A percentile compares a stretch with the other conserved stretches of the same genome.
Evolutionary conservation across 2,329 filamentous ascomycete species (phyloP).

Genomic region (Xylaria sp.): DNA sequence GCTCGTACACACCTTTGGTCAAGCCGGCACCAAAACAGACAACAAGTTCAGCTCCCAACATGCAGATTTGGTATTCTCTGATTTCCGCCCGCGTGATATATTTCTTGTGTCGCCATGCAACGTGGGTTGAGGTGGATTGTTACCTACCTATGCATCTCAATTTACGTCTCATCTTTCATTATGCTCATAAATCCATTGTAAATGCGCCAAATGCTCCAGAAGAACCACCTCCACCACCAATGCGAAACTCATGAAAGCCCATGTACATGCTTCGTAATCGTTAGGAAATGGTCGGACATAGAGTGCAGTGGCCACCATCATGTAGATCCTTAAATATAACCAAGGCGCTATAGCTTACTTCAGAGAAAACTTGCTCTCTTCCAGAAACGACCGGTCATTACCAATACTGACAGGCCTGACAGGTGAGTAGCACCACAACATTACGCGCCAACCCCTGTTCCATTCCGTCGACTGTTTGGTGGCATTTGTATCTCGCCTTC

Average conservation of each 20-base stretch:
- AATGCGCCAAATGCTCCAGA: constrained; percentile 43
- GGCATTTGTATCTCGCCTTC: constrained; percentile 67
- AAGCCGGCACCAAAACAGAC: neutral
- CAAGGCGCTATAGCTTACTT: constrained; percentile 18
- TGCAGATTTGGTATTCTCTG: constrained; percentile 6
- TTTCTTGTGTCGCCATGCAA: constrained; percentile 2
- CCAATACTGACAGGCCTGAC: neutral
- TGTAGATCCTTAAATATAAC: neutral
- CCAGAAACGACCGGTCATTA: neutral
- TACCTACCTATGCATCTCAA: constrained; percentile 37
- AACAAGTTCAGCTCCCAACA: neutral
- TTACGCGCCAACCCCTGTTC: constrained; percentile 44
- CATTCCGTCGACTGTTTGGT: constrained; percentile 42
- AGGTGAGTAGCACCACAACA: constrained; percentile 4
- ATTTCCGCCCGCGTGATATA: neutral
- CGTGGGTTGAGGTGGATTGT: constrained; percentile 13
- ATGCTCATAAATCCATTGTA: constrained; percentile 43
- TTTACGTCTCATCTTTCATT: constrained; percentile 34
- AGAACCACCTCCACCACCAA: constrained; percentile 16
- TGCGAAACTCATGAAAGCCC: constrained; percentile 38
- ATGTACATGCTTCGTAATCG: constrained; percentile 44
- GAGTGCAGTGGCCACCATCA: constrained; percentile 13
- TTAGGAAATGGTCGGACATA: constrained; percentile 34
- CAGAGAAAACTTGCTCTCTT: constrained; percentile 1
- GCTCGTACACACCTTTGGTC: neutral